Evolutionary conservation across 2,329 filamentous ascomycete species (phyloP).

Genomic region (Fonsecaea erecta): DNA sequence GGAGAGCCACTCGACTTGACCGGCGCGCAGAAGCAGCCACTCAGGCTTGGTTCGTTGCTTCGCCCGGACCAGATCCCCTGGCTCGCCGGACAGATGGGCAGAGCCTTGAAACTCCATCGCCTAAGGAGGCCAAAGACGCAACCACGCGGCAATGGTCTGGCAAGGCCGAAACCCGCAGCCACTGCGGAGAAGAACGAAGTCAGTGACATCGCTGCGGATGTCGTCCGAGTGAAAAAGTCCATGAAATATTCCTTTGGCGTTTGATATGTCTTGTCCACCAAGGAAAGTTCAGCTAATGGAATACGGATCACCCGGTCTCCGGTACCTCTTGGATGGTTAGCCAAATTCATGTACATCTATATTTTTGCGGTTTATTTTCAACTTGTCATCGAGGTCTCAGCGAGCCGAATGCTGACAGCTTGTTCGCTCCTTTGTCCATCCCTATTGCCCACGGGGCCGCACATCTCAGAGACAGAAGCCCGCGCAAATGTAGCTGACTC

Average conservation of each 20-base stretch:
- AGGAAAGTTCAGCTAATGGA: no score
- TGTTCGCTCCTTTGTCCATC: not conserved
- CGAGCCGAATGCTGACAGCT: not conserved
- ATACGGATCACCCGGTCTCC: no score
- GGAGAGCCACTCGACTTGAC: conserved; percentile 6
- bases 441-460: not conserved
- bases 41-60: not conserved
- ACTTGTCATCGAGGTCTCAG: not conserved
- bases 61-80: conserved; percentile 8
- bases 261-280: not conserved
- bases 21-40: not conserved
- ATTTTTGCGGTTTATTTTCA: no score
- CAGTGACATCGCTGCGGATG: not conserved
- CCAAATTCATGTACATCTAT: no score
- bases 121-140: not conserved
- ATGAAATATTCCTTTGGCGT: conserved; percentile 2
- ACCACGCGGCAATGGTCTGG: not conserved
- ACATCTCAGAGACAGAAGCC: conserved; percentile 26
- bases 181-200: not conserved
- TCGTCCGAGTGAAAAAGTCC: not conserved
- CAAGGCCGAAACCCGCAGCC: not conserved
- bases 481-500: conserved; percentile 39
- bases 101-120: conserved; percentile 3
- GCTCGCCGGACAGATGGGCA: not conserved
- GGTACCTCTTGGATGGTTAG: no score